Base-by-base conservation (phyloP, 148 eudicot genomes). In the Cornus suecica region DNA sequence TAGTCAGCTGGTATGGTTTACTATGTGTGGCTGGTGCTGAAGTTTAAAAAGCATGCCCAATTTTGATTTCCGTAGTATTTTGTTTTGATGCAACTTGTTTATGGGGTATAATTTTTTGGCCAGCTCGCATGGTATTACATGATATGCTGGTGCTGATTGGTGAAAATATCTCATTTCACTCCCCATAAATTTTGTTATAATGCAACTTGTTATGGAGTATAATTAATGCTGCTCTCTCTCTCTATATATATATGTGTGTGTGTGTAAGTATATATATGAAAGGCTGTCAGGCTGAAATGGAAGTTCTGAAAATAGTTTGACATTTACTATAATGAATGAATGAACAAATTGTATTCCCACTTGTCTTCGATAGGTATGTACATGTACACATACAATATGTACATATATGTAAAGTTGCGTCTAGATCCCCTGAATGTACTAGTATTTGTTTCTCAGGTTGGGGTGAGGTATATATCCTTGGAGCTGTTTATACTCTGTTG, bases 391-490 rank as follows among this genome's bases (percentile, higher is more conserved):
- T 37, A 6, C 9, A 37, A 9, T 52, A 27, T 65, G 16, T 54
- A 22, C 58, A 52, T 52, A 14, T 52, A 37, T 37, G 9, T 37
- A 1, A 48, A 5, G 18, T 58, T 18, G 62, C 8, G 22, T n/a
- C 62, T 8, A 58, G 20, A 58, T n/a, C 62, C 62, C 62, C 25
- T 22, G 2, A 58, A 58, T 65, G n/a, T 13, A 30, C 65, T 30
- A n/a, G 48, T 75, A 27, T 65, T 29, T 73, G 77, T 58, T 42
- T 72, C 22, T 4, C 86, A 89, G 80, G 34, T 71, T 54, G 75
- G 16, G 78, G 81, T 63, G 84, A 84, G 86, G 89, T 61, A 82
- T 54, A 72, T 80, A 72, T 74, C 71, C 51, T 34, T 18, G n/a
- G 31, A 68, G 67, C 31, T 58, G 42, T 48, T 62, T 58, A 3